Conservation (phyloP, 495 filamentous ascomycete species). For the Physcia stellaris region DNA sequence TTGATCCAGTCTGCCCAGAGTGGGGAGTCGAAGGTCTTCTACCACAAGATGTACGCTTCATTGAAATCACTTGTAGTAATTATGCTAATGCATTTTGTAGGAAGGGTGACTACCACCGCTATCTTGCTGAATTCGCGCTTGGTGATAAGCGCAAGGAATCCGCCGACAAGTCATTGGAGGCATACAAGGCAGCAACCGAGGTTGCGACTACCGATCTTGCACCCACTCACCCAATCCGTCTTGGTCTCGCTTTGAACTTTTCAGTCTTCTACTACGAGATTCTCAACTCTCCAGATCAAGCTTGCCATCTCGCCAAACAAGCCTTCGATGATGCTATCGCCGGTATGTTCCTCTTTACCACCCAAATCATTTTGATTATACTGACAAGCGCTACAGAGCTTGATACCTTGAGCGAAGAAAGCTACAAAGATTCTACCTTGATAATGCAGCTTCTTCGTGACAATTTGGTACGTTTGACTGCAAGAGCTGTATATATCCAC, state of each 20-base stretch:
- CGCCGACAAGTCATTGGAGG: constrained; percentile 91
- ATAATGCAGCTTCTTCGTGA: constrained; percentile 99
- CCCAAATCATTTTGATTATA: not conserved
- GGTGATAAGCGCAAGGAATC: constrained; percentile 97
- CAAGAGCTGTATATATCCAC: too few species aligned
- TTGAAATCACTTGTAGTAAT: not conserved
- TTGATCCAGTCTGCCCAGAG: constrained; percentile 91
- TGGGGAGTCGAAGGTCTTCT: constrained; percentile 99
- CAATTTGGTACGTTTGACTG: constrained; percentile 67
- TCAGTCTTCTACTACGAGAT: constrained; percentile 99
- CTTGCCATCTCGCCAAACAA: constrained; percentile 98
- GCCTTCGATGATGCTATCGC: constrained; percentile 99
- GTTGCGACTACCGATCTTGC: constrained; percentile 96
- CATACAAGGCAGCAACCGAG: constrained; percentile 96
- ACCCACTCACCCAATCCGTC: constrained; percentile 96
- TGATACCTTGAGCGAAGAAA: constrained; percentile 96
- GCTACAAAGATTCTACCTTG: constrained; percentile 99
- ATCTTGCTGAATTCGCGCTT: constrained; percentile 95
- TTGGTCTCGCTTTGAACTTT: constrained; percentile 97
- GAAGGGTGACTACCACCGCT: constrained; percentile 99
- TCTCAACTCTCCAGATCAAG: constrained; percentile 95
- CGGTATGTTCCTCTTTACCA: too few species aligned
- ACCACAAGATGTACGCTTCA: constrained; percentile 90
- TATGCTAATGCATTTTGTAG: constrained; percentile 29
- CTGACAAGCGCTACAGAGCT: constrained; percentile 51